phyloP scores from a whole-genome alignment of 2,329 filamentous ascomycete species.

The Cladosporium colombiae region DNA sequence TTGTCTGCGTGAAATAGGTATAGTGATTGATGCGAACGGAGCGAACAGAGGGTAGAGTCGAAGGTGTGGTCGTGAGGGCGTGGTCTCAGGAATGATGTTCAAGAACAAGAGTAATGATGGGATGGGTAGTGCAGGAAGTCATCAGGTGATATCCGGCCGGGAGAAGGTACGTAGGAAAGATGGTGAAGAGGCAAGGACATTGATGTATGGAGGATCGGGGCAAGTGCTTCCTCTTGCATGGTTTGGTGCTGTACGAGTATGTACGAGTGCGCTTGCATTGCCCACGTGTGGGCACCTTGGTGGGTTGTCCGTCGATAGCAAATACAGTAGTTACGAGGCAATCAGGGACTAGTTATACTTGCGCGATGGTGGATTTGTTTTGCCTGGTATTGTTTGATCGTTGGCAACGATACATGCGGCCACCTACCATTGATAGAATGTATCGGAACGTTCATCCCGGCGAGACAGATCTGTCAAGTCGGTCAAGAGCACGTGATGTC shows the following conservation, averaged over 20 bases:
- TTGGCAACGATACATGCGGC: background rate
- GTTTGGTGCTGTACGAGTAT: background rate
- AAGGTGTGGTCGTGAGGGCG: conserved; percentile 3
- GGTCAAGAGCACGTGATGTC: background rate
- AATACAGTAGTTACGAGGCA: background rate
- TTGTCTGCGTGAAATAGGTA: conserved; percentile 17
- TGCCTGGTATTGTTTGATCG: background rate
- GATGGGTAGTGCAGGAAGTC: background rate
- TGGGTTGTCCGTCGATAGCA: background rate
- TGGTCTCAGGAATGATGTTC: background rate
- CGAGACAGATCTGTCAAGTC: background rate
- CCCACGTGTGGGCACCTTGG: too few species aligned
- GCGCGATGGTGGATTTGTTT: background rate
- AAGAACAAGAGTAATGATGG: background rate
- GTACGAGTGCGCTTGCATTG: background rate
- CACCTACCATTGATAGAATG: background rate
- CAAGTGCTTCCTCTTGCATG: background rate
- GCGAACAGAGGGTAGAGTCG: background rate
- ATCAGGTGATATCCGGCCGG: background rate
- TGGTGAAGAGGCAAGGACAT: background rate
- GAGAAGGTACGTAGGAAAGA: conserved; percentile 14
- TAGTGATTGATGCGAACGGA: conserved; percentile 11
- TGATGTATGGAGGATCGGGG: background rate
- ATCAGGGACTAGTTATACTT: background rate
- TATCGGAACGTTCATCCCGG: background rate